A percentile compares a stretch with the other conserved stretches of the same genome.
phyloP scores from a whole-genome alignment of 805 yeast species.

The Ascoidea asiatica region DNA sequence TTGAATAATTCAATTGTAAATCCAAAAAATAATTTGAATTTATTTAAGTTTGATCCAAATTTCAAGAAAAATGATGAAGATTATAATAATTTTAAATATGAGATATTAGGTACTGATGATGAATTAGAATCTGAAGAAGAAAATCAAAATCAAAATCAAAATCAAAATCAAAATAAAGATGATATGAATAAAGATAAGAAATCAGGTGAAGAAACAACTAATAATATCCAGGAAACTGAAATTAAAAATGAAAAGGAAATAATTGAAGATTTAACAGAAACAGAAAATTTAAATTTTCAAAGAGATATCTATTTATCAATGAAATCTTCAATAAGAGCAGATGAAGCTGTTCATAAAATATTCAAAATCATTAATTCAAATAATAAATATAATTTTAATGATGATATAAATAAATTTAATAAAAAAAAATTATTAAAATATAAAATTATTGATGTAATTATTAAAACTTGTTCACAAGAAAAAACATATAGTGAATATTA shows the following conservation, averaged over 20 bases:
- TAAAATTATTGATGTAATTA: constrained; percentile 7
- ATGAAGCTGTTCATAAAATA: constrained; percentile 85
- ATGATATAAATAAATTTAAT: too few relatives aligned
- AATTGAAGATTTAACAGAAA: constrained; percentile 57
- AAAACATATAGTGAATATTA: constrained; percentile 76
- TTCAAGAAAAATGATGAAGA: constrained; percentile 35
- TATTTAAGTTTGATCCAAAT: constrained; percentile 35
- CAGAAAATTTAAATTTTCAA: constrained; percentile 49
- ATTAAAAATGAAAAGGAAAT: constrained; percentile 6
- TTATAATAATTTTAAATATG: constrained; percentile 28
- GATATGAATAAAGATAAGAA: constrained; percentile 11
- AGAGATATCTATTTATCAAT: constrained; percentile 70
- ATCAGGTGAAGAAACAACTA: constrained; percentile 11
- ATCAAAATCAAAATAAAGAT: constrained; percentile 7
- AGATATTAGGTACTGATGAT: constrained; percentile 28
- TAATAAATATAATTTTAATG: neutral
- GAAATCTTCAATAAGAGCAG: constrained; percentile 83
- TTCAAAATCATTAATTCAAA: constrained; percentile 24
- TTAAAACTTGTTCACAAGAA: constrained; percentile 55
- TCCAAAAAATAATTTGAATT: constrained; percentile 32
- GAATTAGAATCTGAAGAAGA: constrained; percentile 13
- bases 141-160: constrained; percentile 3
- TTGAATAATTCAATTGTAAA: constrained; percentile 34
- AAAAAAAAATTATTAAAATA: too few relatives aligned
- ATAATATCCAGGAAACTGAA: constrained; percentile 11